Base-by-base conservation (phyloP, 768 basidiomycete species). In the Cubamyces lactineus region DNA sequence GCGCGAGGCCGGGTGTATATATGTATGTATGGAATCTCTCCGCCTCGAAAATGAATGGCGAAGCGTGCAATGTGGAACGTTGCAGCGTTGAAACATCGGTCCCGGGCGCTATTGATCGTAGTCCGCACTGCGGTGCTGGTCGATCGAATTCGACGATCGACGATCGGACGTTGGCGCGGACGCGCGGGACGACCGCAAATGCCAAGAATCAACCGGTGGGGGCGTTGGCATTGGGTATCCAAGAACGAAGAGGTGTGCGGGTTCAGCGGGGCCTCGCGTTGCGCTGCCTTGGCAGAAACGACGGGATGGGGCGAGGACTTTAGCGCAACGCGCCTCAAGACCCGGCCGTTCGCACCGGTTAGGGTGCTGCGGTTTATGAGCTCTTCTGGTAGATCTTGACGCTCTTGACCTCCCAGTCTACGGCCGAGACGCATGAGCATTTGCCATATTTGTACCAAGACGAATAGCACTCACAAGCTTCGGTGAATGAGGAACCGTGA, bases 381-480 rank as follows among this genome's bases (percentile, higher is more conserved):
- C 59, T 64, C 51, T 72, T 73, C 71, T 90, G 86, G 73, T 89
- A 94, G 64, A 92, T 83, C 76, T 85, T 84, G 53, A 94, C 85
- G 72, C 83, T 86, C 66, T 79, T 81, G 40, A 94, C 85, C 75
- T 93, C 90, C 92, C 92, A 93, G 70, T 91, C 92, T 94, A 43
- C 41, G 58, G 51, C 42, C 42, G 3, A 23, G 21, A 1, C 21
- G 13, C 48, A 11, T 49, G 4, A 49, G 26, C 17, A 13, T 49
- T 26, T n/a, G 24, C 1, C 13, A 26, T 26, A 7, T 49, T 23
- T 4, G 6, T 6, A 23, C 13, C 12, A 24, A 23, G 19, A 21
- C 24, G 3, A 7, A 24, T 3, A 1, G 19, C 26, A 49, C 92
- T 76, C 69, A 94, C 92, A 95, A 67, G 93, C 93, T 68, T 94